phyloP scores from a whole-genome alignment of 1,139 yeast genomes.

The Protomyces macrosporus region DNA sequence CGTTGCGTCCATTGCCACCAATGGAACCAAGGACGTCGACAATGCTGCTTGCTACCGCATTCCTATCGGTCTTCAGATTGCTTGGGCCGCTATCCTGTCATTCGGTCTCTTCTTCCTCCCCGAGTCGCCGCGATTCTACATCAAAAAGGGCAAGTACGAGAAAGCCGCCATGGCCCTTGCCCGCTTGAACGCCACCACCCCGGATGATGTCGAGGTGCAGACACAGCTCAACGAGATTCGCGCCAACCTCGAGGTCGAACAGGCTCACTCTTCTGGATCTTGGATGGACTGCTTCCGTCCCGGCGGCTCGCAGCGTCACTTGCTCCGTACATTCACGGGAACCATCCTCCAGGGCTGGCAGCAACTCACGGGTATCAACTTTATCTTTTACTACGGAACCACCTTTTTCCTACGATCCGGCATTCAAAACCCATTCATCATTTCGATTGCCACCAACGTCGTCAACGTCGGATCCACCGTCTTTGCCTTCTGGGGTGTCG shows the following conservation, averaged over 20 bases:
- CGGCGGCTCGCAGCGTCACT: conserved; percentile 42
- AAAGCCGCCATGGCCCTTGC: conserved; percentile 43
- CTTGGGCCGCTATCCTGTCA: conserved; percentile 44
- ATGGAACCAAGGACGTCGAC: conserved; percentile 55
- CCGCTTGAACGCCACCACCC: conserved; percentile 42
- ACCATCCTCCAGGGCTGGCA: conserved; percentile 50
- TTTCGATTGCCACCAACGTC: conserved; percentile 56
- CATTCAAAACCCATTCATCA: conserved; percentile 45
- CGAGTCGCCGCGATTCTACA: conserved; percentile 56
- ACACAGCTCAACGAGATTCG: conserved; percentile 45
- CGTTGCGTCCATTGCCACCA: conserved; percentile 61
- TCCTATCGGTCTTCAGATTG: conserved; percentile 50
- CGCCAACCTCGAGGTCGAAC: conserved; percentile 45
- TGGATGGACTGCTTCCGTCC: conserved; percentile 33
- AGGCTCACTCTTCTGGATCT: conserved; percentile 52
- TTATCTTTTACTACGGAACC: conserved; percentile 48
- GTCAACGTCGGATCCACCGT: conserved; percentile 60
- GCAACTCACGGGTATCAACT: conserved; percentile 58
- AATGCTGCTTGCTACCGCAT: conserved; percentile 66
- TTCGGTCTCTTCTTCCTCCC: conserved; percentile 51
- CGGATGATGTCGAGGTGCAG: conserved; percentile 41
- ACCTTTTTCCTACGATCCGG: conserved; percentile 64
- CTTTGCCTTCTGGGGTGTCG: conserved; percentile 57
- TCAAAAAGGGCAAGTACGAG: conserved; percentile 42
- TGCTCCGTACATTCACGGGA: conserved; percentile 40